phyloP scores from a whole-genome alignment of 2,329 filamentous ascomycete genomes.

The Botrytis byssoidea region DNA sequence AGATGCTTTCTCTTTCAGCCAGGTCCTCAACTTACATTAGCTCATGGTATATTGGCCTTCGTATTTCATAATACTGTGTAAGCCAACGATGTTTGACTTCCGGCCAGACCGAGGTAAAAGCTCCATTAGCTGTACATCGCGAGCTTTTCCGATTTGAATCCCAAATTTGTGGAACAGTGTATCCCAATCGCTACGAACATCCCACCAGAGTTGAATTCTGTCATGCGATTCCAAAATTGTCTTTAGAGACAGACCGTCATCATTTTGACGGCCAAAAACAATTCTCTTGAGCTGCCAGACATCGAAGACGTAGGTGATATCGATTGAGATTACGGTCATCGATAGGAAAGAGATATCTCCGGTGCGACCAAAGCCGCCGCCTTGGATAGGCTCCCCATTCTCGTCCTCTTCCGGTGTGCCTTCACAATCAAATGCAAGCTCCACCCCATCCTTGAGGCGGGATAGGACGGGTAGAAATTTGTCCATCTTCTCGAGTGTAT shows the following conservation, averaged over 20 bases:
- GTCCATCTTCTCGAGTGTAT: slow-evolving; percentile 4
- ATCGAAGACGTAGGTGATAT: not conserved
- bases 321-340: not conserved
- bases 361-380: not conserved
- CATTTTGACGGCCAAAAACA: not conserved
- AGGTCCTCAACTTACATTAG: not conserved
- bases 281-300: not conserved
- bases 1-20: not conserved
- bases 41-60: not conserved
- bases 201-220: slow-evolving; percentile 9
- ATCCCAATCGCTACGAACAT: slow-evolving; percentile 11
- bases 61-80: not conserved
- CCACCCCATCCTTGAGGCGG: not conserved
- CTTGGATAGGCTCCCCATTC: not conserved
- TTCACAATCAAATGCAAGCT: slow-evolving; percentile 6
- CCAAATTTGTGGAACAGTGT: not conserved
- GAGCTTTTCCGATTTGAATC: not conserved
- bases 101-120: not conserved
- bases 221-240: not conserved
- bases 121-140: slow-evolving; percentile 3
- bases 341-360: not conserved
- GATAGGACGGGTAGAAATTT: not conserved
- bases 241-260: not conserved
- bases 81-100: not conserved
- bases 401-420: not conserved